Evolutionary conservation across 441 rosid species (phyloP), one percentile per base, ranked within the genome.

Genomic region (Pelargonium fulgidum): DNA sequence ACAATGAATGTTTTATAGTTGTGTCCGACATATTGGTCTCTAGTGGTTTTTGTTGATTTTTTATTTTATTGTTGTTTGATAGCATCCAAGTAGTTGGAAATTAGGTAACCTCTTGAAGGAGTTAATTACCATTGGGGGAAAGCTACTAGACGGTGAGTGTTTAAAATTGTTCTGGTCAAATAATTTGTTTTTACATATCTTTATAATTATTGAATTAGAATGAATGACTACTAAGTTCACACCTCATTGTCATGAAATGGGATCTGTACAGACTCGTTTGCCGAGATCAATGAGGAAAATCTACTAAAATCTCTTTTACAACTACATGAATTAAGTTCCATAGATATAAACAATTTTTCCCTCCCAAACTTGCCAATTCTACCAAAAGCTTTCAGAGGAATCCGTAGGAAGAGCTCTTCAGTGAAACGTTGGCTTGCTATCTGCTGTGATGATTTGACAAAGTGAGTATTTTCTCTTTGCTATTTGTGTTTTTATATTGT

Each of bases 1-100:
- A 1, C 13, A 58, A 52, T 48, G 64, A 73, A 42, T 63, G 42
- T 33, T 52, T 68, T 72, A 12, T 24, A 66, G 29, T 52, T 59
- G 22, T 70, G 67, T 36, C 33, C 65, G 64, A 20, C 33, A 10
- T 20, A 58, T 58, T 58, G 20, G 20, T 20, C n/a, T 20, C 13
- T 71, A 70, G 19, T 33, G 67, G 66, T 68, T 71, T 72, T 68
- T 48, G 42, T 70, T 80, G 45, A 76, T 80, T 73, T 66, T 67
- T 36, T 59, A 79, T 77, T 62, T 26, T 26, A 26, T 26, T 26
- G 33, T 26, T 26, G 77, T 68, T 70, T 71, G 64, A 69, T 75
- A 93, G 98, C 96, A 88, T 82, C 98, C 97, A 71, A 79, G 84
- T 80, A 63, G 73, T 79, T 93, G 98, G 98, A 87, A 65, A 75